These are phyloP conservation scores for Colletotrichum sansevieriae DNA, from an alignment of 2,329 filamentous ascomycete genomes.

Conservation along the genomic window DNA sequence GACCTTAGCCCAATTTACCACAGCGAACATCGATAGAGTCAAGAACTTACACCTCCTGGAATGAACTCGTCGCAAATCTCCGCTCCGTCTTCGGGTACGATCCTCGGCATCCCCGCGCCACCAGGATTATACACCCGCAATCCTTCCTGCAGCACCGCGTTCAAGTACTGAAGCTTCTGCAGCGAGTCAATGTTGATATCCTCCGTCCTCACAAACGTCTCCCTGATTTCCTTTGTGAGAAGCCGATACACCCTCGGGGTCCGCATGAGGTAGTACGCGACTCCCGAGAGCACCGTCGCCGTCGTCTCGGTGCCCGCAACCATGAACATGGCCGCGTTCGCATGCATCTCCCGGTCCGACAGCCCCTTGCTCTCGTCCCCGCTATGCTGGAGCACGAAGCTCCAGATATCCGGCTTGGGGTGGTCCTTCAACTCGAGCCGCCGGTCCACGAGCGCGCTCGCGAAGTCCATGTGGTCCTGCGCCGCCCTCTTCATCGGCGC, in stretches of 20 bases:
- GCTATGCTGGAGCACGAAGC: constrained; percentile 23
- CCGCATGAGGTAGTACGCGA: constrained; percentile 54
- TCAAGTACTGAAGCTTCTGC: constrained; percentile 52
- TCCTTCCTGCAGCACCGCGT: constrained; percentile 57
- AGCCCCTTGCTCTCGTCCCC: neutral
- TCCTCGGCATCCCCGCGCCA: constrained; percentile 44
- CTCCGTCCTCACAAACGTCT: constrained; percentile 49
- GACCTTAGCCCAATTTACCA: neutral
- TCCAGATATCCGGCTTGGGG: constrained; percentile 40
- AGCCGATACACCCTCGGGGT: constrained; percentile 49
- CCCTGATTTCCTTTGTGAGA: constrained; percentile 55
- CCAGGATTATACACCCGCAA: constrained; percentile 52
- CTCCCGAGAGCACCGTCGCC: constrained; percentile 57
- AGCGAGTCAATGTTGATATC: constrained; percentile 55
- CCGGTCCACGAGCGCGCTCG: constrained; percentile 29
- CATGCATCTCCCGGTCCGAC: constrained; percentile 26
- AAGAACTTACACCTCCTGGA: constrained; percentile 50
- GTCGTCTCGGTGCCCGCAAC: constrained; percentile 61
- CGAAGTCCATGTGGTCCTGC: constrained; percentile 32
- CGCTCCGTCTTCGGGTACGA: constrained; percentile 50
- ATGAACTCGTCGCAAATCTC: constrained; percentile 49
- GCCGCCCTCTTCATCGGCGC: constrained; percentile 31
- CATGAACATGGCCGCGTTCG: constrained; percentile 45
- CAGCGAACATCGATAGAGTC: too few species aligned
- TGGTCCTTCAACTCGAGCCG: constrained; percentile 8